Evolutionary conservation across 2,329 filamentous ascomycete genomes (phyloP).

Genomic region (Curvularia eragrostidis): DNA sequence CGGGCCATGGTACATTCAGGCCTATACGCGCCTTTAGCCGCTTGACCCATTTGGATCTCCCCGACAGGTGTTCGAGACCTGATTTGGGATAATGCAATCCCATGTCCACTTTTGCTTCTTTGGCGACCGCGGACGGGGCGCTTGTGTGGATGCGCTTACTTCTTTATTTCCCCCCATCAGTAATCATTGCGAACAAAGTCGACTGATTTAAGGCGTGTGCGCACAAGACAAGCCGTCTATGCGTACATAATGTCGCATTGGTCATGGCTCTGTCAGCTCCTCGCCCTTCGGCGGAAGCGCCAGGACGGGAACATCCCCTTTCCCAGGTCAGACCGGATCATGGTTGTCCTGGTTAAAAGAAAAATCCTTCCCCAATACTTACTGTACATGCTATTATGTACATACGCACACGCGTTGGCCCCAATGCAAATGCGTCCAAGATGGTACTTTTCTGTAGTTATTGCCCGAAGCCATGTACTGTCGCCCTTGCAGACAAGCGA

Average conservation of each 20-base stretch:
- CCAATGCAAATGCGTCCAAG: not conserved
- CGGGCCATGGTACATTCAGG: not conserved
- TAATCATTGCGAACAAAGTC: not conserved
- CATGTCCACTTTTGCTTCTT: not conserved
- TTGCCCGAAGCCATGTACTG: not conserved
- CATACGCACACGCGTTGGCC: not conserved
- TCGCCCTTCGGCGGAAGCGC: constrained; percentile 10
- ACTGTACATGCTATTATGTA: too few species aligned
- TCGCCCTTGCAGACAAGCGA: not conserved
- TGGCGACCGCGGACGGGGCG: too few species aligned
- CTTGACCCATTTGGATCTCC: not conserved
- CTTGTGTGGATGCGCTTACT: not conserved
- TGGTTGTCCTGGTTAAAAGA: not conserved
- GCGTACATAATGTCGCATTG: not conserved
- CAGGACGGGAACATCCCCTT: constrained; percentile 13
- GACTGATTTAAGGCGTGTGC: not conserved
- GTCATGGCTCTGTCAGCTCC: not conserved
- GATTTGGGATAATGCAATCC: not conserved
- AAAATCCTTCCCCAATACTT: not conserved
- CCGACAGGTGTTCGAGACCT: not conserved
- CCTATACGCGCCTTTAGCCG: too few species aligned
- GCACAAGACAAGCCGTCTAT: too few species aligned
- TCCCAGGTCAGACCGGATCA: constrained; percentile 3
- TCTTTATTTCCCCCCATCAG: not conserved
- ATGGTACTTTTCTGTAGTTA: not conserved